A percentile compares a stretch with the other conserved stretches of the same genome.
These are phyloP conservation scores for Quaeritorhiza haematococci DNA, from an alignment of 371 early-diverging fungal species.

Conservation along the genomic window DNA sequence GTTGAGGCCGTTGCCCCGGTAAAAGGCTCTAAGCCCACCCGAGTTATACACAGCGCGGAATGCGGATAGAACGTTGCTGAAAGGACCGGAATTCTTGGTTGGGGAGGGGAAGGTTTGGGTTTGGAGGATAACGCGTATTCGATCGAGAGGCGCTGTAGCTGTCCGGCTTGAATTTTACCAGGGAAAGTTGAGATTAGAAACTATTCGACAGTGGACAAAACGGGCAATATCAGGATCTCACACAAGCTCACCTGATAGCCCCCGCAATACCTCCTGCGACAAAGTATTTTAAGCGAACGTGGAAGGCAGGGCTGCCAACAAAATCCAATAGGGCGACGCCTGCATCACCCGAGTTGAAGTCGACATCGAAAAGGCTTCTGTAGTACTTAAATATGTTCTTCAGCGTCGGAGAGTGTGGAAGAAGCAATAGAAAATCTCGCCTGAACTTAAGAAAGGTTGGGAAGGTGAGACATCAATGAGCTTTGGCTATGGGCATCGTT, in stretches of 20 bases:
- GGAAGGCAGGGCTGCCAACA: constrained; percentile 29
- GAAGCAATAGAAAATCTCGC: constrained; percentile 66
- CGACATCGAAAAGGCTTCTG: constrained; percentile 38
- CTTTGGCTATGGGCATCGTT: neutral
- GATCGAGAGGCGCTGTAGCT: constrained; percentile 87
- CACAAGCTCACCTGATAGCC: too few species aligned
- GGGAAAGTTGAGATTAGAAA: too few species aligned
- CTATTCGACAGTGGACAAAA: too few species aligned
- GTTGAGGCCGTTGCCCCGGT: constrained; percentile 91
- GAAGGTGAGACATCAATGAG: neutral
- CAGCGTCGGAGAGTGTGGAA: constrained; percentile 46
- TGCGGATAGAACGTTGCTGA: constrained; percentile 22
- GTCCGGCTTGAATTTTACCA: too few species aligned
- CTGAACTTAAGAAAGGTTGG: neutral
- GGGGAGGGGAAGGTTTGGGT: constrained; percentile 27
- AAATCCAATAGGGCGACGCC: neutral
- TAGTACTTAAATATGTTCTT: constrained; percentile 61
- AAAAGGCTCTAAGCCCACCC: constrained; percentile 79
- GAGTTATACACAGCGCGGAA: constrained; percentile 69
- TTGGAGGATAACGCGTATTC: constrained; percentile 67
- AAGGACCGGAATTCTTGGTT: neutral
- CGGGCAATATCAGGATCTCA: too few species aligned
- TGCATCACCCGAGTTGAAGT: constrained; percentile 25
- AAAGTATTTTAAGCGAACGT: constrained; percentile 62
- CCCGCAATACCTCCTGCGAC: constrained; percentile 88